Evolutionary conservation across 1,284 basidiomycete species (phyloP).

Genomic region (Marasmius tenuissimus): DNA sequence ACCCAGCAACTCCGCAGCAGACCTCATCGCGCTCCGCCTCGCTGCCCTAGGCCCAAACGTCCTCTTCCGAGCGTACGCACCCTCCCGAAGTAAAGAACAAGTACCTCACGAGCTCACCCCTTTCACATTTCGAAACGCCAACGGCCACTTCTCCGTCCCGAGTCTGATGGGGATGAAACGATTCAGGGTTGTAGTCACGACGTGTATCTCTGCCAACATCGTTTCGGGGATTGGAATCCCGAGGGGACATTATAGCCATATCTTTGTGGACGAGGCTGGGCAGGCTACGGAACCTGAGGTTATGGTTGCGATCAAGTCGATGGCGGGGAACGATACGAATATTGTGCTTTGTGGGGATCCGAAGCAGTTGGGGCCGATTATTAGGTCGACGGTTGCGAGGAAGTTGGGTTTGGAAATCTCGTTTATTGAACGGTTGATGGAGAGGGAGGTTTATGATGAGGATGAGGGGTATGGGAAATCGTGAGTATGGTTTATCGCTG

Average conservation of each 20-base stretch:
- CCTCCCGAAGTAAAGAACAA: constrained; percentile 46
- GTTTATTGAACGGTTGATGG: constrained; percentile 61
- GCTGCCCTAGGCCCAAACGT: constrained; percentile 28
- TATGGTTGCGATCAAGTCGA: constrained; percentile 55
- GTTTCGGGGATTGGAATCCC: constrained; percentile 54
- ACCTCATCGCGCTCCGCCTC: constrained; percentile 48
- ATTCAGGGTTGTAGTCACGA: constrained; percentile 59
- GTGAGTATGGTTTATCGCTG: constrained; percentile 28
- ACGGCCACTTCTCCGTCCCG: constrained; percentile 49
- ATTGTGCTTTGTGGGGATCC: constrained; percentile 61
- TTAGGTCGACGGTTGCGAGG: constrained; percentile 50
- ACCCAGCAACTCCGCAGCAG: constrained; percentile 62
- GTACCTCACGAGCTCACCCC: constrained; percentile 43
- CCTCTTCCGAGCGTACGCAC: constrained; percentile 66
- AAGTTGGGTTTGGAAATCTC: constrained; percentile 51
- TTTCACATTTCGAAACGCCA: constrained; percentile 38
- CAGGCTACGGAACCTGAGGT: constrained; percentile 64
- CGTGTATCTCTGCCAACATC: constrained; percentile 60
- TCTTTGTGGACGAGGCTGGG: constrained; percentile 70
- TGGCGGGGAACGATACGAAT: constrained; percentile 52
- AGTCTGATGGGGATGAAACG: constrained; percentile 36
- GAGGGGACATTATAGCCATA: constrained; percentile 58
- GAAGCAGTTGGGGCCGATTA: constrained; percentile 63
- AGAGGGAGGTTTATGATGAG: constrained; percentile 43
- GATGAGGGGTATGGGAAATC: constrained; percentile 36